Evolutionary conservation across 169 alveolate species (phyloP).

Genomic region (Plasmodium ovale): DNA sequence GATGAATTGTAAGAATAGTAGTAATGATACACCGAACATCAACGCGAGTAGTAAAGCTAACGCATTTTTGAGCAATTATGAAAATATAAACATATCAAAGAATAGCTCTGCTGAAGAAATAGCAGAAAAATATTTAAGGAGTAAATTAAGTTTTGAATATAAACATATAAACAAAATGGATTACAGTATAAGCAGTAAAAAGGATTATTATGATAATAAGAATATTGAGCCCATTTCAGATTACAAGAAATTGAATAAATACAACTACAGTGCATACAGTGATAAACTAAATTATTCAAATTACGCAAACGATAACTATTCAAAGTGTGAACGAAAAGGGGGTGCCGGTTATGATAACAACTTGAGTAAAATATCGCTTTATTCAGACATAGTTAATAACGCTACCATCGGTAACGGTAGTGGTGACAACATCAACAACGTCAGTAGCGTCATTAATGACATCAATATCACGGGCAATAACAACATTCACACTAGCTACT

Average conservation of each 20-base stretch:
- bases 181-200: slow-evolving; percentile 8
- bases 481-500: background rate
- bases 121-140: slow-evolving; percentile 71
- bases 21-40: background rate
- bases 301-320: slow-evolving; percentile 4
- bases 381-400: slow-evolving; percentile 14
- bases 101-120: slow-evolving; percentile 72
- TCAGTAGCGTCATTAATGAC: no score
- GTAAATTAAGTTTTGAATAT: slow-evolving; percentile 45
- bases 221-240: background rate
- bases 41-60: slow-evolving; percentile 2
- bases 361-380: background rate
- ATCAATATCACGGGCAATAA: slow-evolving; percentile 6
- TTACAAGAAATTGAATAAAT: background rate
- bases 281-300: slow-evolving; percentile 5
- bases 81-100: slow-evolving; percentile 39
- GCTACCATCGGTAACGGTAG: background rate
- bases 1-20: slow-evolving; percentile 22
- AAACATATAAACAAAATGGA: slow-evolving; percentile 22
- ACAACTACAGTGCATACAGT: background rate
- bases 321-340: slow-evolving; percentile 12
- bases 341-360: slow-evolving; percentile 20
- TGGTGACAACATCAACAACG: no score
- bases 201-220: slow-evolving; percentile 8
- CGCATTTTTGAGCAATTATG: slow-evolving; percentile 30